Conservation (phyloP, 2,329 filamentous ascomycete genomes). For the Colletotrichum acutatum region DNA sequence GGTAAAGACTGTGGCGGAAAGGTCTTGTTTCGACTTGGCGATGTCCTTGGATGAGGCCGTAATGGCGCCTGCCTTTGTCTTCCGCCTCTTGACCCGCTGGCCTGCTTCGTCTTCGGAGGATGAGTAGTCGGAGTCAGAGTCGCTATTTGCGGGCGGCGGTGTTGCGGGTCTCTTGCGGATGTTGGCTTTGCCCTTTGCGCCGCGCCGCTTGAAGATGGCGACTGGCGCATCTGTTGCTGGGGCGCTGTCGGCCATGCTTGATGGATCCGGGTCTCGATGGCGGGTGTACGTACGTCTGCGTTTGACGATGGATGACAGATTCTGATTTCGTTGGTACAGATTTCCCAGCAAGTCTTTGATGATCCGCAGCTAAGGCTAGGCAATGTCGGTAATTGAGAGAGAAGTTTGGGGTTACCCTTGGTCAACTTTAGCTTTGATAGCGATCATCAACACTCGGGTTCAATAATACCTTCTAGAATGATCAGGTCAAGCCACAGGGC, state of each 20-base stretch:
- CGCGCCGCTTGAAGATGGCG: slow-evolving; percentile 87
- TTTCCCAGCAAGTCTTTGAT: not conserved
- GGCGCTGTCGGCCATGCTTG: slow-evolving; percentile 22
- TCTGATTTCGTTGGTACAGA: not conserved
- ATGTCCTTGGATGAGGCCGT: slow-evolving; percentile 70
- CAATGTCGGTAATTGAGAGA: slow-evolving; percentile 3
- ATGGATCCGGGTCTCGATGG: not conserved
- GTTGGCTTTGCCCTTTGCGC: slow-evolving; percentile 79
- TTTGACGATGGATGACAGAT: not conserved
- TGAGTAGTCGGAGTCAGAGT: slow-evolving; percentile 72
- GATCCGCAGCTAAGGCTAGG: slow-evolving; percentile 5
- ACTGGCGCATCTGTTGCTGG: slow-evolving; percentile 57
- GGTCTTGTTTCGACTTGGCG: slow-evolving; percentile 51
- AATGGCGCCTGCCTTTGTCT: slow-evolving; percentile 73
- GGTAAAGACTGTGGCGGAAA: slow-evolving; percentile 64
- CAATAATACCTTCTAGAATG: slow-evolving; percentile 29
- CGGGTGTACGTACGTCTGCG: not conserved
- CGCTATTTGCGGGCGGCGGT: slow-evolving; percentile 74
- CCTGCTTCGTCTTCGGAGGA: slow-evolving; percentile 82
- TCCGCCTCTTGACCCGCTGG: slow-evolving; percentile 81
- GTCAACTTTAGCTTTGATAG: not conserved
- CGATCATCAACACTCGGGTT: slow-evolving; percentile 7
- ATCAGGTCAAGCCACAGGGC: slow-evolving; percentile 27
- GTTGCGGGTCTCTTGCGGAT: slow-evolving; percentile 84
- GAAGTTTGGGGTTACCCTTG: slow-evolving; percentile 13